Evolutionary conservation across 1,284 basidiomycete genomes (phyloP).

Genomic region (Rhodofomes roseus): DNA sequence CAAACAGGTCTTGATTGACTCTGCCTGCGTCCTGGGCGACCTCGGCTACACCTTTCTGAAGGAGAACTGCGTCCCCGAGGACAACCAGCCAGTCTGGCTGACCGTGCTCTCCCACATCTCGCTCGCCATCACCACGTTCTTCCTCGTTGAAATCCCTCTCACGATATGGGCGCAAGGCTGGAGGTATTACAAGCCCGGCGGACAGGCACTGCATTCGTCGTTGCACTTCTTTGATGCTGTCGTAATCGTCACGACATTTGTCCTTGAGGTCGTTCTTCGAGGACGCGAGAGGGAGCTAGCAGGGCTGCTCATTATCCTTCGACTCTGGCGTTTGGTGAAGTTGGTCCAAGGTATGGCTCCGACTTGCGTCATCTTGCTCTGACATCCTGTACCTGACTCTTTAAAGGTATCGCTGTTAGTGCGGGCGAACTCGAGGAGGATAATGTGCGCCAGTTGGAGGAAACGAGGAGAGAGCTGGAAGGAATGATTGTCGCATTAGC

Average conservation of each 20-base stretch:
- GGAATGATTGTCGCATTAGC: constrained; percentile 30
- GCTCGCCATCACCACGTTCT: constrained; percentile 63
- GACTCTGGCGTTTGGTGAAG: constrained; percentile 76
- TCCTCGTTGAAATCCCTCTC: constrained; percentile 74
- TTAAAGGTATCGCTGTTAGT: constrained; percentile 66
- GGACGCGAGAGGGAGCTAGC: constrained; percentile 69
- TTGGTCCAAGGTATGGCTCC: constrained; percentile 60
- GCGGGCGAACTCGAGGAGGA: constrained; percentile 66
- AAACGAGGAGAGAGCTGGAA: constrained; percentile 45
- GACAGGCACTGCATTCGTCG: constrained; percentile 43
- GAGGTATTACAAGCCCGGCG: constrained; percentile 56
- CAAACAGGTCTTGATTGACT: constrained; percentile 59
- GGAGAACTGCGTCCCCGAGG: constrained; percentile 43
- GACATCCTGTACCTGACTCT: constrained; percentile 1
- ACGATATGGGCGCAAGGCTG: constrained; percentile 61
- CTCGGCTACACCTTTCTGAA: constrained; percentile 64
- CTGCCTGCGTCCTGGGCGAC: constrained; percentile 63
- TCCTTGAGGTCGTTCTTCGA: constrained; percentile 63
- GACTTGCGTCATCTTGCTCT: constrained; percentile 10
- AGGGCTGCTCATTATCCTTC: constrained; percentile 64
- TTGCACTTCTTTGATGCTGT: constrained; percentile 72
- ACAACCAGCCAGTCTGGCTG: constrained; percentile 58
- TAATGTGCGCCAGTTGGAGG: constrained; percentile 41
- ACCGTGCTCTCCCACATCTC: constrained; percentile 59
- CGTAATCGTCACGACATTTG: constrained; percentile 68